A percentile compares a stretch with the other conserved stretches of the same genome.
Evolutionary conservation across 140 eudicot species (phyloP).

Genomic region (Stevia rebaudiana): DNA sequence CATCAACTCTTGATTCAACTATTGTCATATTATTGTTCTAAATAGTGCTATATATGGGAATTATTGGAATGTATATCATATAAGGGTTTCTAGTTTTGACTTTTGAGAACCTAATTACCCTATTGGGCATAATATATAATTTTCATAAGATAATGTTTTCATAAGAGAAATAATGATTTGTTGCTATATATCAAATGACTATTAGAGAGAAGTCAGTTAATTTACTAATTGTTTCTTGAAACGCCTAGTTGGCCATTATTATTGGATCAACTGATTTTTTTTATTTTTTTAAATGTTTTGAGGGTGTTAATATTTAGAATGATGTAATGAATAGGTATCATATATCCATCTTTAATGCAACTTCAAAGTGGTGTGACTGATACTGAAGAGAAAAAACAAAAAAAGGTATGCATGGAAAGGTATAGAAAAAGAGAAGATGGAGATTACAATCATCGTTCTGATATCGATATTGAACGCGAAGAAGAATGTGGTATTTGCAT

Average conservation of each 20-base stretch:
- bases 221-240: neutral
- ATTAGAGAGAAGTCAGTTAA: neutral
- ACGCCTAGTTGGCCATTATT: neutral
- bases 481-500: constrained; percentile 95
- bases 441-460: constrained; percentile 47
- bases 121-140: neutral
- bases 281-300: neutral
- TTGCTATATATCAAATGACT: neutral
- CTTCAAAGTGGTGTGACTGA: constrained; percentile 87
- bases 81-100: too few relatives aligned
- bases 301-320: constrained; percentile 13
- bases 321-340: constrained; percentile 47
- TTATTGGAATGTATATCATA: too few relatives aligned
- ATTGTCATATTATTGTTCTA: constrained; percentile 1
- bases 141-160: neutral
- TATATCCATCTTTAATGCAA: constrained; percentile 85
- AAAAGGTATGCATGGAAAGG: constrained; percentile 70
- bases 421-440: constrained; percentile 72
- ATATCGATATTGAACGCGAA: constrained; percentile 67
- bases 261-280: neutral
- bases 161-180: neutral
- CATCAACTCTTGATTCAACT: neutral
- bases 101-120: too few relatives aligned
- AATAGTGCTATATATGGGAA: constrained; percentile 1
- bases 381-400: constrained; percentile 73